phyloP scores from a whole-genome alignment of 768 basidiomycete genomes.

The Lactarius psammicola region DNA sequence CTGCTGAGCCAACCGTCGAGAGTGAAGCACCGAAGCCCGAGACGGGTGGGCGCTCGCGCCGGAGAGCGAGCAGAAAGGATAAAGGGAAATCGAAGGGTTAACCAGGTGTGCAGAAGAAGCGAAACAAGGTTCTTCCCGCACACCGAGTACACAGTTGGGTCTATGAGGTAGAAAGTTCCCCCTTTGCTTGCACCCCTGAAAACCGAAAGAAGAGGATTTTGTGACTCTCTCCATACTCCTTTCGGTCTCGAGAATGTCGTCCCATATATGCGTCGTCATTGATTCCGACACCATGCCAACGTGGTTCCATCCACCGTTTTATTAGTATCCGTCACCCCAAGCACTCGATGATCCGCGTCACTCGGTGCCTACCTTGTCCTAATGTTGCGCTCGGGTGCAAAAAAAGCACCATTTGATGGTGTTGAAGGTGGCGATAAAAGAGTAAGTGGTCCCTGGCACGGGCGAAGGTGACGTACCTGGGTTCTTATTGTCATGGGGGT shows the following conservation, averaged over 20 bases:
- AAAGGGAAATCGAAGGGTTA: conserved; percentile 4
- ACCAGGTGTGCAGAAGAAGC: neutral
- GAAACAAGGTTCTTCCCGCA: neutral
- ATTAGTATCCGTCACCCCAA: too few relatives aligned
- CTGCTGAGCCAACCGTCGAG: neutral
- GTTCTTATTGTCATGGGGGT: too few relatives aligned
- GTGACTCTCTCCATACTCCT: neutral
- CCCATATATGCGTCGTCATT: neutral
- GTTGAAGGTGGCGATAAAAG: too few relatives aligned
- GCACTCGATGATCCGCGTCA: too few relatives aligned
- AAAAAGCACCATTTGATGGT: too few relatives aligned
- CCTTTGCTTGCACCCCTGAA: neutral
- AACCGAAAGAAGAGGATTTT: neutral
- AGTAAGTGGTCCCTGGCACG: too few relatives aligned
- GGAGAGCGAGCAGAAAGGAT: neutral
- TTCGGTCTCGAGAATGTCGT: neutral
- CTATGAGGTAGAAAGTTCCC: neutral
- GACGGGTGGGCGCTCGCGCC: neutral
- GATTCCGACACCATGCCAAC: neutral
- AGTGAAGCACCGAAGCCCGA: neutral
- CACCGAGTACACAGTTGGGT: neutral
- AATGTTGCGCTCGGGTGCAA: too few relatives aligned
- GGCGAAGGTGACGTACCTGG: too few relatives aligned
- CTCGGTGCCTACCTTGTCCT: too few relatives aligned
- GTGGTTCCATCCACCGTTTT: too few relatives aligned